Conservation (phyloP, 1,284 basidiomycete genomes). For the Trametes polyzona region DNA sequence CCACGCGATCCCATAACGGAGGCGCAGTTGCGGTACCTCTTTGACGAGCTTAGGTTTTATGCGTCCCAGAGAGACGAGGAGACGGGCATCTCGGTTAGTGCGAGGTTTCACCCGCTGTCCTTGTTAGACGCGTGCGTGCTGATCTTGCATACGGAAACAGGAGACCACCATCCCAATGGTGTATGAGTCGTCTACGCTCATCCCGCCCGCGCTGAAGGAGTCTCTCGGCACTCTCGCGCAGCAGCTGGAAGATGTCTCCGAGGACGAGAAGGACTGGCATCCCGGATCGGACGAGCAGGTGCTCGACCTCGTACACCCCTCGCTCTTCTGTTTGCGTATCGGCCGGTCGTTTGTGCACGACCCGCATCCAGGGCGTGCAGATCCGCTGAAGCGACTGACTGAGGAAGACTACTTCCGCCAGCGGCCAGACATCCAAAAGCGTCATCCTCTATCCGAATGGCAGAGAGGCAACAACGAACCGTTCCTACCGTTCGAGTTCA, state of each 20-base stretch:
- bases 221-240: background rate
- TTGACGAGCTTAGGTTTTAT: conserved; percentile 5
- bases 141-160: background rate
- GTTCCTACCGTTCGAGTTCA: conserved; percentile 1
- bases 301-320: conserved; percentile 20
- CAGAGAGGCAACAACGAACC: background rate
- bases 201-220: conserved; percentile 1
- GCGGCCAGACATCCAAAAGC: background rate
- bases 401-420: background rate
- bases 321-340: conserved; percentile 5
- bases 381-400: background rate
- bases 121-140: background rate
- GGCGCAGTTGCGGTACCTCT: conserved; percentile 4
- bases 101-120: background rate
- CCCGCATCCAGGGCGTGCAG: background rate
- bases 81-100: background rate
- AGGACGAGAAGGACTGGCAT: conserved; percentile 27
- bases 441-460: background rate
- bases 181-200: conserved; percentile 35
- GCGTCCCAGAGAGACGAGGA: conserved; percentile 2
- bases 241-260: conserved; percentile 14
- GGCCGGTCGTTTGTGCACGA: conserved; percentile 17
- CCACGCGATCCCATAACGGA: conserved; percentile 11
- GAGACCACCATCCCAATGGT: conserved; percentile 43
- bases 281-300: conserved; percentile 27